A percentile compares a stretch with the other conserved stretches of the same genome.
phyloP scores from a whole-genome alignment of 768 basidiomycete species.

The Naganishia onofrii region DNA sequence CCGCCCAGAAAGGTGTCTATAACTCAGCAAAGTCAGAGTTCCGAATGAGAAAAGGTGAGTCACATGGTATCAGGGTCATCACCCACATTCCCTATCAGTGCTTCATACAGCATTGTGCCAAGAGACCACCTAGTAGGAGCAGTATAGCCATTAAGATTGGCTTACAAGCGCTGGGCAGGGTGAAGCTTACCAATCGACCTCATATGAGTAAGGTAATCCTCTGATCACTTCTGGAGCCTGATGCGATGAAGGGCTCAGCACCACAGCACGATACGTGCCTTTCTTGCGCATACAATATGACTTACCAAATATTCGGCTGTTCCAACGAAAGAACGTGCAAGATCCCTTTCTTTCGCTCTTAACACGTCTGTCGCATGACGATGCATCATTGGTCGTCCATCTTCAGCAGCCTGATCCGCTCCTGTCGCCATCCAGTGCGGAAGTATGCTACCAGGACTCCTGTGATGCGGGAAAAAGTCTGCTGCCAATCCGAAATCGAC shows the following conservation, averaged over 20 bases:
- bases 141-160: neutral
- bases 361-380: neutral
- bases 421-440: conserved; percentile 25
- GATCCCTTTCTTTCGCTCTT: conserved; percentile 15
- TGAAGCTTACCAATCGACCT: conserved; percentile 94
- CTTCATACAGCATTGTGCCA: conserved; percentile 34
- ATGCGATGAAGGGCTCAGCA: neutral
- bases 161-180: neutral
- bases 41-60: conserved; percentile 30
- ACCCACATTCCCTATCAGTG: conserved; percentile 28
- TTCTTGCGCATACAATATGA: neutral
- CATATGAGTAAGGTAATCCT: conserved; percentile 82
- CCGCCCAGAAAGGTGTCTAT: conserved; percentile 88
- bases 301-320: conserved; percentile 45
- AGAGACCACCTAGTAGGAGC: conserved; percentile 39
- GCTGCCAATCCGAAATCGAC: conserved; percentile 77
- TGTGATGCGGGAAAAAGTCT: conserved; percentile 27
- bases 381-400: neutral
- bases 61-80: conserved; percentile 2
- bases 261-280: neutral
- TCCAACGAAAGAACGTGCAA: conserved; percentile 30
- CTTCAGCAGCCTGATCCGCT: neutral
- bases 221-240: conserved; percentile 91
- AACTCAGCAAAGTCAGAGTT: conserved; percentile 21
- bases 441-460: conserved; percentile 1